Base-by-base conservation (phyloP, 2,329 filamentous ascomycete species). In the Hortaea sp. region DNA sequence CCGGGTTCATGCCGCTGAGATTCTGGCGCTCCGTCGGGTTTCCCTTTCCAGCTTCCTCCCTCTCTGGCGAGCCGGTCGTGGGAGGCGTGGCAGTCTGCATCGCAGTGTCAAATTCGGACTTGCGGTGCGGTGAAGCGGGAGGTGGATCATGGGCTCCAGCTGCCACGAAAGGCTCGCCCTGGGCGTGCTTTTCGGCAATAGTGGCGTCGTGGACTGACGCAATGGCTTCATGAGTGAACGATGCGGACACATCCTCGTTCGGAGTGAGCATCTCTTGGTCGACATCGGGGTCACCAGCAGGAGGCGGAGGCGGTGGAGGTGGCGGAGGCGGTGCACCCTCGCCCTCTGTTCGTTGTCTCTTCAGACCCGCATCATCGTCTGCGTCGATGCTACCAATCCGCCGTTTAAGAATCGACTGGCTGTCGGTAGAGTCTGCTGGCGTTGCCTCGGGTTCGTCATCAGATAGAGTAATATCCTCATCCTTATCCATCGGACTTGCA, bases 1-100 rank as follows among this genome's bases (percentile, higher is more conserved):
- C 63, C 9, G 61, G 58, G 42, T 65, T 64, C 56, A 65, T 62
- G 30, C 61, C 59, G 10, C 57, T 56, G 39, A 57, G 64, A 13
- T 57, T 50, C 13, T 56, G 52, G 5, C 50, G 46, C 47, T 53
- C 48, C 31, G 49, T 48, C 4, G 49, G 44, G 47, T 55, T 56
- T 9, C 9, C n/a, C 49, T 59, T 59, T 50, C 60, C 52, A 12
- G 58, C 53, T 31, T 59, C 57, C 37, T 61, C 61, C 29, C 54
- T 53, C 27, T 66, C 58, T 6, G 62, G 62, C n/a, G 61, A 63
- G 45, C 60, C 61, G 4, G 62, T 65, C 1, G 63, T 65, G 2
- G 63, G 63, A 29, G 64, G 71, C 7, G 70, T 74, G 4, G 70
- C 70, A 20, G 70, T 65, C 50, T 73, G 70, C 53, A 63, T 62